Base-by-base conservation (phyloP, 768 basidiomycete genomes). In the Lactarius indigo region DNA sequence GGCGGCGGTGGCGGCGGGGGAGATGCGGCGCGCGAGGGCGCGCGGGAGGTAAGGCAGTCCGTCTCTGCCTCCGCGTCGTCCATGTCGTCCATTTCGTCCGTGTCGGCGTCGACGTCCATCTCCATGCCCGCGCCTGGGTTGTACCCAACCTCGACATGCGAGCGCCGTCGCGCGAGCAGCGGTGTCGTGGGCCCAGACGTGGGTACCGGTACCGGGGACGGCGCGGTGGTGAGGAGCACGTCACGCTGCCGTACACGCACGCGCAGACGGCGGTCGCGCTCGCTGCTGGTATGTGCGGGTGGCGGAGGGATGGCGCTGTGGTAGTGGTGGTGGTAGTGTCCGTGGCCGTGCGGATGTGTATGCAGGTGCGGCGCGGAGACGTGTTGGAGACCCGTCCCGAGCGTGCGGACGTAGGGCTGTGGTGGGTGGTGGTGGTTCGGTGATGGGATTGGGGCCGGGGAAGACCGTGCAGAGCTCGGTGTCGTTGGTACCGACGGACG, bases 11-110 rank as follows among this genome's bases (percentile, higher is more conserved):
- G 42, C 8, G 3, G 44, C 0, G 44, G 84, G 37, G 86, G 85
- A 9, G 81, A 80, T 5, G 79, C 76, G 3, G 82, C 60, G 13
- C 65, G 77, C 18, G 83, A 84, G 2, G 80, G 80, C 17, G 76
- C 78, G 65, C 76, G 81, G 30, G 85, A 85, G 12, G 81, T 80
- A 13, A 83, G 64, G 70, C 86, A 87, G 57, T 87, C 86, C 31
- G 80, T 78, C 72, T 83, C 81, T 17, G 75, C 73, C 69, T 84
- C 82, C 31, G 80, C 23, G n/a, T 50, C 47, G 47, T 50, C 47
- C 47, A 35, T 52, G 1, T 59, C 64, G 30, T 66, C 65, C 3
- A 5, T 41, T 0, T 61, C 60, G 10, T 66, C 65, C 35, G 80
- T 82, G 1, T 76, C 76, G 26, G 78, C 79, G 44, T 75, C 77